phyloP scores from a whole-genome alignment of 371 early-diverging fungal species.

The Mortierella sp. region DNA sequence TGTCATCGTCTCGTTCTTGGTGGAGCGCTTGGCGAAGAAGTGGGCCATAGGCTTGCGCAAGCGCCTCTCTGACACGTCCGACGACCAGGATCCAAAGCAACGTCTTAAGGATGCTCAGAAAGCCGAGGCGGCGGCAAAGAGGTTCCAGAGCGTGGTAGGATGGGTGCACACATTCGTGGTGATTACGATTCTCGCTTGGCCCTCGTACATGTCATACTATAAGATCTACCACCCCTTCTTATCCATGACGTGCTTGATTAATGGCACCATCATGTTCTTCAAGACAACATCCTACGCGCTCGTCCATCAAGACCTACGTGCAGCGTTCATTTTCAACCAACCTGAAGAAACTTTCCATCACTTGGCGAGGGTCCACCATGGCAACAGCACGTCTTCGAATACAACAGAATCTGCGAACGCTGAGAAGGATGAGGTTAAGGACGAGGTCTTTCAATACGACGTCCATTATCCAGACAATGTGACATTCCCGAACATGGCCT shows the following conservation, averaged over 20 bases:
- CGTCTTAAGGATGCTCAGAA: conserved; percentile 6
- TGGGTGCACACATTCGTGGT: conserved; percentile 69
- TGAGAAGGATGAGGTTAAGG: conserved; percentile 26
- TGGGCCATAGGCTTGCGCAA: conserved; percentile 38
- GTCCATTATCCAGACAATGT: conserved; percentile 83
- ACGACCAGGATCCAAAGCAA: conserved; percentile 21
- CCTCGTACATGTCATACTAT: conserved; percentile 76
- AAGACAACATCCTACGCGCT: conserved; percentile 85
- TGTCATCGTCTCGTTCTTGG: conserved; percentile 61
- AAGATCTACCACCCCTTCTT: conserved; percentile 80
- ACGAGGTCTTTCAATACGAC: conserved; percentile 60
- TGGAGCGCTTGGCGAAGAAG: conserved; percentile 63
- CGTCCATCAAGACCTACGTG: conserved; percentile 75
- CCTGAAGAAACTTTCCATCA: conserved; percentile 27
- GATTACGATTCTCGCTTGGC: conserved; percentile 63
- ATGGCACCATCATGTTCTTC: conserved; percentile 73
- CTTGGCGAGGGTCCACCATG: conserved; percentile 23
- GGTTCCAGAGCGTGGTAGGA: conserved; percentile 22
- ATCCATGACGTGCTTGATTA: conserved; percentile 69
- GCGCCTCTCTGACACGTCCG: conserved; percentile 18
- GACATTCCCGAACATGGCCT: conserved; percentile 70
- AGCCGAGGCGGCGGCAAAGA: conserved; percentile 11
- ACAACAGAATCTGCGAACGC: conserved; percentile 8
- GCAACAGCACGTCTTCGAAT: conserved; percentile 19
- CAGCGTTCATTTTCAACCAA: conserved; percentile 52